Evolutionary conservation across 305 asterid species (phyloP).

Genomic region (Fraxinus xanthoxyloides): DNA sequence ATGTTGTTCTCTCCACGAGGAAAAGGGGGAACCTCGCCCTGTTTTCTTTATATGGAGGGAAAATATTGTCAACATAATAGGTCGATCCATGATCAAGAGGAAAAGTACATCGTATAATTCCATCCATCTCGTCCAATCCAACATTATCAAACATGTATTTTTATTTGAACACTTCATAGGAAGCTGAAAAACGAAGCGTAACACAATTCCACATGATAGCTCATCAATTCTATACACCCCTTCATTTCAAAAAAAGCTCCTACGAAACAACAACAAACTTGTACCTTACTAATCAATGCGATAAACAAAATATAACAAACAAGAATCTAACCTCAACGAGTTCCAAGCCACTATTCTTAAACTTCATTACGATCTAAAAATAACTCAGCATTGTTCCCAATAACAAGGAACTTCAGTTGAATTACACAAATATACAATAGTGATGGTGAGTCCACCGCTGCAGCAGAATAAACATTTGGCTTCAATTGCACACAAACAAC

Average conservation of each 20-base stretch:
- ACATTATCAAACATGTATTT: neutral
- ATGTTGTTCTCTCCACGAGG: neutral
- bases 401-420: too few species aligned
- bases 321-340: neutral
- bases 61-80: neutral
- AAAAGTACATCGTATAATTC: neutral
- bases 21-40: neutral
- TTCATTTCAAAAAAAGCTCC: neutral
- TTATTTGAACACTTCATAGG: neutral
- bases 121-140: neutral
- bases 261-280: neutral
- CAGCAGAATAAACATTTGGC: conserved; percentile 10
- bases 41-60: neutral
- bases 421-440: too few species aligned
- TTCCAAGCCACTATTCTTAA: conserved; percentile 21
- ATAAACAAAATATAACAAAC: neutral
- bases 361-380: neutral
- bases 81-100: neutral
- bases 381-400: neutral
- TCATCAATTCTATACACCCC: neutral
- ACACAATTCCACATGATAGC: neutral
- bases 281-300: neutral
- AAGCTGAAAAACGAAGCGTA: neutral
- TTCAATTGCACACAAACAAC: conserved; percentile 16
- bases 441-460: neutral